Base-by-base conservation (phyloP, 2,329 filamentous ascomycete genomes). In the Hypoxylon sp. region DNA sequence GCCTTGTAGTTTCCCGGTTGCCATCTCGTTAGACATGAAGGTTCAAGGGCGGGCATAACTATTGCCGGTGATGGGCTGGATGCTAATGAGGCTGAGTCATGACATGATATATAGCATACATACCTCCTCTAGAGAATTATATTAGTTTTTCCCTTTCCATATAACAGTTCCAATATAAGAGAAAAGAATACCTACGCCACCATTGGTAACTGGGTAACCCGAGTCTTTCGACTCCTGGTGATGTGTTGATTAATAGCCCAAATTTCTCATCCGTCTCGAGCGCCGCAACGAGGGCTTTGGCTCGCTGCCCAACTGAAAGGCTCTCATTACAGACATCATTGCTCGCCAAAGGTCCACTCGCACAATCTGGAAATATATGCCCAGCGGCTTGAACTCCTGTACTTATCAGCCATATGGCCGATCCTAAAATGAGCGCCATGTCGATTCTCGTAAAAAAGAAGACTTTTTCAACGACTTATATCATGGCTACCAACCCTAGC, bases 191-290 rank as follows among this genome's bases (percentile, higher is more conserved):
- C 71, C 29, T 69, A 74, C 72, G 71, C 86, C 87, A 89, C 80
- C 87, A 88, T 70, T 85, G 79, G 69, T 91, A 91, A 2, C 81
- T 75, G 2, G 85, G 85, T 0, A 90, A 77, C 3, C 87, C 87
- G 1, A 90, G 79, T 30, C 87, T 80, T 0, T 85, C 80, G 7
- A 87, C 84, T 0, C 87, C 87, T 0, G 83, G 78, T 1, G 74
- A 75, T 34, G 77, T 74, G 71, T 73, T 79, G 14, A 50, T 55
- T 47, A 73, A 46, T 6, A 74, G 50, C 8, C 58, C 29, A 47
- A 69, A 70, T 56, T 74, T 74, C 63, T 74, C 73, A 5, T 72
- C 62, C 2, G 67, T 70, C 34, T 70, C 62, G 14, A 74, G 65
- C 7, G 70, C 70, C 1, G 67, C 58, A 19, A 74, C 70, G 1